Evolutionary conservation across 139 green algal genomes (phyloP).

Genomic region (Desmodesmus armatus): DNA sequence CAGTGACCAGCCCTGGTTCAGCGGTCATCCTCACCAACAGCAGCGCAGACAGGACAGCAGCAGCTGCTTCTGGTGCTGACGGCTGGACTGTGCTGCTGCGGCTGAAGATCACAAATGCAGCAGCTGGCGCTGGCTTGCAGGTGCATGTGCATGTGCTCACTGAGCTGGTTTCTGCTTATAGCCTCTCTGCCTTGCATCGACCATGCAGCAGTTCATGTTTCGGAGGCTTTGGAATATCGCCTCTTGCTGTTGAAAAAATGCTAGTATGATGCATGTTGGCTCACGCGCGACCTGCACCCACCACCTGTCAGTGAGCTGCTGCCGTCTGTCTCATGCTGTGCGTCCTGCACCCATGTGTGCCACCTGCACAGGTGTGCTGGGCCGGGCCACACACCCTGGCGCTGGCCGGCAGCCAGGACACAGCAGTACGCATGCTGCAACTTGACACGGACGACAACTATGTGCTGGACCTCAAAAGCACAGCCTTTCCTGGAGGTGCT

Average conservation of each 20-base stretch:
- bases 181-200: too few relatives aligned
- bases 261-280: background rate
- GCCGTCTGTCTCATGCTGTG: background rate
- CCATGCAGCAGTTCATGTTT: too few relatives aligned
- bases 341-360: background rate
- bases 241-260: too few relatives aligned
- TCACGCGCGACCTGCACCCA: background rate
- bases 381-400: conserved; percentile 67
- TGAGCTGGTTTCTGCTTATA: background rate
- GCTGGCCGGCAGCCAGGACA: conserved; percentile 56
- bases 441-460: conserved; percentile 81
- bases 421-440: conserved; percentile 70
- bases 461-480: conserved; percentile 49
- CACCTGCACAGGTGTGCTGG: conserved; percentile 69
- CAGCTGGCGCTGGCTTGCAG: background rate
- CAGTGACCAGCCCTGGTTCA: conserved; percentile 18
- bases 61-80: background rate
- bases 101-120: conserved; percentile 28
- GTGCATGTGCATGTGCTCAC: conserved; percentile 1
- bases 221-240: too few relatives aligned
- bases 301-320: background rate
- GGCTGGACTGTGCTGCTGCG: conserved; percentile 8
- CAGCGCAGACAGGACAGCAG: background rate
- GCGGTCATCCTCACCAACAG: conserved; percentile 17
- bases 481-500: background rate